Percentiles rank a stretch among this genome's conserved stretches.
Evolutionary conservation across 2,329 filamentous ascomycete species (phyloP).

Genomic region (Endothia cerciana): DNA sequence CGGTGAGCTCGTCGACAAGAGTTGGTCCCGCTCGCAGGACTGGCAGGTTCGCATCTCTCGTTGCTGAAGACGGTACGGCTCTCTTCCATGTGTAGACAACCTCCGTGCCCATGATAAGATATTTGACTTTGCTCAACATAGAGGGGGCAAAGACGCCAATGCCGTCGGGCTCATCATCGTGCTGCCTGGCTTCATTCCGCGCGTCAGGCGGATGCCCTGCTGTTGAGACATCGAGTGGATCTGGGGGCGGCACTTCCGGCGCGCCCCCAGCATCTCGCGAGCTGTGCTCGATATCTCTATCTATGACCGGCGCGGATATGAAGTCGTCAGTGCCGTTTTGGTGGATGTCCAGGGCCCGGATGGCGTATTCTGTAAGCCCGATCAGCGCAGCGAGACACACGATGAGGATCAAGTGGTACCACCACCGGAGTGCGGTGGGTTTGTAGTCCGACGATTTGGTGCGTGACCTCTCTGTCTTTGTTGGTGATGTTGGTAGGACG

Average conservation of each 20-base stretch:
- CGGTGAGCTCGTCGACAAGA: neutral
- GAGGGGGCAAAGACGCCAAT: no score
- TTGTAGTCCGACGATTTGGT: conserved; percentile 17
- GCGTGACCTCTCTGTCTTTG: neutral
- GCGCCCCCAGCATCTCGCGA: neutral
- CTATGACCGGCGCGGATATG: neutral
- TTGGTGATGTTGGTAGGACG: neutral
- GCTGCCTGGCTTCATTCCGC: neutral
- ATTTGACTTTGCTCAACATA: no score
- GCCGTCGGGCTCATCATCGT: no score
- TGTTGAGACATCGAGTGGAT: neutral
- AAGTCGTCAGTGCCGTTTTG: neutral
- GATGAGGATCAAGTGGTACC: conserved; percentile 19
- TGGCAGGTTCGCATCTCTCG: neutral
- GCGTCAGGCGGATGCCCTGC: neutral
- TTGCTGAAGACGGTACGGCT: neutral
- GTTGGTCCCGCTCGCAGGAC: neutral
- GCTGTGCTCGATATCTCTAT: neutral
- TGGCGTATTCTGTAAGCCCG: conserved; percentile 21
- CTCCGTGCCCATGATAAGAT: neutral
- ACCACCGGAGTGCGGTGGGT: conserved; percentile 23
- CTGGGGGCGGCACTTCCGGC: neutral
- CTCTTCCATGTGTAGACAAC: neutral
- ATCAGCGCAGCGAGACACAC: conserved; percentile 12
- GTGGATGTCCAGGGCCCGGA: conserved; percentile 1